Conservation (phyloP, 352 stramenopile species). For the Pilasporangium apinafurcum region DNA sequence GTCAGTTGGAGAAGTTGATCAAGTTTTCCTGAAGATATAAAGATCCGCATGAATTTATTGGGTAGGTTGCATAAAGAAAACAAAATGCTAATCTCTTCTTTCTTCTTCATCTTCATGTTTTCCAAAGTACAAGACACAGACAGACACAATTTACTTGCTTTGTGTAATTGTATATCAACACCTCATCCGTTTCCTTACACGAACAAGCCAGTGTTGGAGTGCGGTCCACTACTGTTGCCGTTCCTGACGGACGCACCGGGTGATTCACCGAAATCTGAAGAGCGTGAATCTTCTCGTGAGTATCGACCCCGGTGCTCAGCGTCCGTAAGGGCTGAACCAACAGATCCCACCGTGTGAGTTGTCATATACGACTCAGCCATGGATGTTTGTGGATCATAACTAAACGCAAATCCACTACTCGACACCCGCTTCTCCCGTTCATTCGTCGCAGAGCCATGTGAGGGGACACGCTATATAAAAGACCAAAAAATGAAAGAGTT, state of each 20-base stretch:
- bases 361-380: conserved; percentile 78
- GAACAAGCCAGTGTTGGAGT: conserved; percentile 8
- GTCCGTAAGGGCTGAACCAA: conserved; percentile 47
- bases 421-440: conserved; percentile 52
- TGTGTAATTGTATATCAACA: too few species aligned
- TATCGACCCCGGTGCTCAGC: conserved; percentile 49
- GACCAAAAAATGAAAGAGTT: not conserved
- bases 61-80: too few species aligned
- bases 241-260: conserved; percentile 21
- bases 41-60: too few species aligned
- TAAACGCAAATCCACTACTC: conserved; percentile 78
- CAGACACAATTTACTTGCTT: too few species aligned
- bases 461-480: conserved; percentile 2
- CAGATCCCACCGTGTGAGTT: conserved; percentile 51
- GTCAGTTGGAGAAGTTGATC: too few species aligned
- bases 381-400: conserved; percentile 73
- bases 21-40: too few species aligned
- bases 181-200: too few species aligned
- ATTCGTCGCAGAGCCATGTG: conserved; percentile 10
- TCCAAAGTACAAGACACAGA: too few species aligned
- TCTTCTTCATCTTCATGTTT: too few species aligned
- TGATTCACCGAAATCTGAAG: conserved; percentile 53
- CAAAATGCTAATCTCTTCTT: too few species aligned
- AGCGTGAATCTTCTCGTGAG: conserved; percentile 71
- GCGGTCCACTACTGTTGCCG: conserved; percentile 8